A percentile compares a stretch with the other conserved stretches of the same genome.
These are phyloP conservation scores for Pochonia chlamydosporia DNA, from an alignment of 2,329 filamentous ascomycete species.

Conservation along the genomic window DNA sequence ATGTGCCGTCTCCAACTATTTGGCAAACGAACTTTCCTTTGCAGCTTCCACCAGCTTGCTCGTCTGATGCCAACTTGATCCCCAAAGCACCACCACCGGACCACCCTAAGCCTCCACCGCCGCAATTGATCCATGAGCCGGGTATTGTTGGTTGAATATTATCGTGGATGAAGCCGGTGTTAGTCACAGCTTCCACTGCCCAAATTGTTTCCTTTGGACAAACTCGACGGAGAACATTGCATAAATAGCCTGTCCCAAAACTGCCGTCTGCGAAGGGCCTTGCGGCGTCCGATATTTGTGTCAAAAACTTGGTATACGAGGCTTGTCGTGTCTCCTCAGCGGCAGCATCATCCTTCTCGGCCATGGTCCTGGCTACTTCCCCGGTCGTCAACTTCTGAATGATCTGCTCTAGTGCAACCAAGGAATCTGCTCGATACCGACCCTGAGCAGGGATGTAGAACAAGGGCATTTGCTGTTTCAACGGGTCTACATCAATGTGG, in stretches of 20 bases:
- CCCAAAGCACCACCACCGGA: slow-evolving; percentile 70
- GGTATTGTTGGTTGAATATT: slow-evolving; percentile 63
- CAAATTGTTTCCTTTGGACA: slow-evolving; percentile 56
- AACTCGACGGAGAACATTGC: slow-evolving; percentile 22
- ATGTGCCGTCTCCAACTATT: slow-evolving; percentile 53
- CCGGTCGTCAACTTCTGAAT: slow-evolving; percentile 51
- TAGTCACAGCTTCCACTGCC: slow-evolving; percentile 73
- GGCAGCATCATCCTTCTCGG: slow-evolving; percentile 18
- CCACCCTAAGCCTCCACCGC: slow-evolving; percentile 76
- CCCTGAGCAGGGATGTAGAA: slow-evolving; percentile 63
- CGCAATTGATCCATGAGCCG: slow-evolving; percentile 75
- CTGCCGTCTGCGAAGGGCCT: slow-evolving; percentile 54
- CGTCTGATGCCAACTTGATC: slow-evolving; percentile 62
- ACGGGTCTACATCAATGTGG: slow-evolving; percentile 60
- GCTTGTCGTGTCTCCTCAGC: slow-evolving; percentile 35
- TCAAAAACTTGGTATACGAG: slow-evolving; percentile 53
- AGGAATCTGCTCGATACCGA: slow-evolving; percentile 61
- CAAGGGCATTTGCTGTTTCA: slow-evolving; percentile 68
- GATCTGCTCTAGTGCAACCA: slow-evolving; percentile 63
- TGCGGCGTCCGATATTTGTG: slow-evolving; percentile 50
- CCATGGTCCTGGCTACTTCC: slow-evolving; percentile 32
- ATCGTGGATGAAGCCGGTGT: slow-evolving; percentile 60
- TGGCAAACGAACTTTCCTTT: slow-evolving; percentile 47
- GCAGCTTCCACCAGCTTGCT: slow-evolving; percentile 36
- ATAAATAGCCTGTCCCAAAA: slow-evolving; percentile 35